Evolutionary conservation across 2,329 filamentous ascomycete species (phyloP).

Genomic region (Ophiocordyceps camponoti-saundersi): DNA sequence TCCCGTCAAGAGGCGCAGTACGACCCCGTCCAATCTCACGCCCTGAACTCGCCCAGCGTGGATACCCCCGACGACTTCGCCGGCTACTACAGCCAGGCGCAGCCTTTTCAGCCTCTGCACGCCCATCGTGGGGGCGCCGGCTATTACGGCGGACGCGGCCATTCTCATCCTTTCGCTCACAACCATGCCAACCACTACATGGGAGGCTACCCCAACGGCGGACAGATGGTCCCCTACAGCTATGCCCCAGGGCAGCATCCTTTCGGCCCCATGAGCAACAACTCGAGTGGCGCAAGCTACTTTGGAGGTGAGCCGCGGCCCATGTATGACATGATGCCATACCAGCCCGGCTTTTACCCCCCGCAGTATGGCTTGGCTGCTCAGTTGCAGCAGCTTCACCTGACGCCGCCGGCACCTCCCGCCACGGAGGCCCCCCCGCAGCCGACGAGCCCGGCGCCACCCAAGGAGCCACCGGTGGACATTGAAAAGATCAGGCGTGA

Average conservation of each 20-base stretch:
- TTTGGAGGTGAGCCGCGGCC: slow-evolving; percentile 21
- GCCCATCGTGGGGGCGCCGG: slow-evolving; percentile 8
- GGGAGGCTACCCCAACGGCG: slow-evolving; percentile 16
- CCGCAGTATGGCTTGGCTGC: slow-evolving; percentile 5
- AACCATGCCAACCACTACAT: slow-evolving; percentile 29
- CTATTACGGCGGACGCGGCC: slow-evolving; percentile 11
- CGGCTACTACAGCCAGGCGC: slow-evolving; percentile 14
- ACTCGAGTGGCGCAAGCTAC: slow-evolving; percentile 19
- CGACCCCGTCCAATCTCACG: slow-evolving; percentile 16
- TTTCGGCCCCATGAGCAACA: slow-evolving; percentile 24
- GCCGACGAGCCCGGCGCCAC: slow-evolving; percentile 14
- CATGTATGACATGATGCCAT: slow-evolving; percentile 34
- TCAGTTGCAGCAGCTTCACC: slow-evolving; percentile 21
- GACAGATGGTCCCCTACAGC: slow-evolving; percentile 31
- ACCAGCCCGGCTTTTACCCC: slow-evolving; percentile 15
- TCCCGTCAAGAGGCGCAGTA: slow-evolving; percentile 17
- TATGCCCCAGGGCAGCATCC: slow-evolving; percentile 18
- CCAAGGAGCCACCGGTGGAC: slow-evolving; percentile 25
- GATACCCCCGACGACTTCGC: slow-evolving; percentile 49
- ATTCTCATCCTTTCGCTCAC: slow-evolving; percentile 23
- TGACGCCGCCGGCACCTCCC: slow-evolving; percentile 18
- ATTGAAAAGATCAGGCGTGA: slow-evolving; percentile 45
- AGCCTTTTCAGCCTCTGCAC: slow-evolving; percentile 5
- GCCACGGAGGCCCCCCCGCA: slow-evolving; percentile 20
- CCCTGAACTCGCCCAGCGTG: slow-evolving; percentile 39